Base-by-base conservation (phyloP, 352 stramenopile species). In the Globisporangium sylvaticum region DNA sequence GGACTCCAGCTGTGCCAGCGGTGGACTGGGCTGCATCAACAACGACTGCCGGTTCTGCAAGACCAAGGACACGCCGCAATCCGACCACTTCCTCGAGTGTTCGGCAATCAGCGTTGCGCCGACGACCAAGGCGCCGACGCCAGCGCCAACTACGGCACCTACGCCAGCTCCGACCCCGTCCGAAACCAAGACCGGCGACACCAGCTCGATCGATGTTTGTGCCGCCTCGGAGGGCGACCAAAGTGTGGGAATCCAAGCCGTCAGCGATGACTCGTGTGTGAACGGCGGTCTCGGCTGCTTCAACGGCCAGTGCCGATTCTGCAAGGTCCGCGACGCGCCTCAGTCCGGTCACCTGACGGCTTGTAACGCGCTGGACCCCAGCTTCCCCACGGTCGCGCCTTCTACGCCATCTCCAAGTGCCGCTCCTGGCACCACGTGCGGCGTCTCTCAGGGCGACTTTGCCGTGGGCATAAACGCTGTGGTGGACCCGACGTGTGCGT, bases 11-110 rank as follows among this genome's bases (percentile, higher is more conserved):
- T 81, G 74, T 20, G 50, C 32, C 0, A 27, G 1, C 18, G 76
- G 76, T 2, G 76, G 72, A 6, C 15, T 77, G 24, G 77, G 77
- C 6, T 84, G 74, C 27, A 72, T 74, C 62, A 75, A 76, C 52
- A 64, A 52, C 9, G 64, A 71, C 0, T 84, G 77, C 37, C 72
- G 75, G 10, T 84, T 79, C 64, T 83, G 76, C 39, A 78, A 80
- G 65, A 58, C 68, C 3, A 37, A 20, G 18, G 12, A 34, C 14
- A 58, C 52, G 5, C 25, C 48, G 48, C 48, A 56, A 25, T 56
- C 48, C 1, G n/a, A 9, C 18, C 14, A 56, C 22, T 56, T 56
- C 48, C 10, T 56, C 10, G 48, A 31, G n/a, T 56, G 48, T 7
- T 25, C 48, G 7, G 10, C 20, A 3, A 52, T 29, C 22, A 7